phyloP scores from a whole-genome alignment of 768 basidiomycete genomes.

The Nidularia pulvinata region DNA sequence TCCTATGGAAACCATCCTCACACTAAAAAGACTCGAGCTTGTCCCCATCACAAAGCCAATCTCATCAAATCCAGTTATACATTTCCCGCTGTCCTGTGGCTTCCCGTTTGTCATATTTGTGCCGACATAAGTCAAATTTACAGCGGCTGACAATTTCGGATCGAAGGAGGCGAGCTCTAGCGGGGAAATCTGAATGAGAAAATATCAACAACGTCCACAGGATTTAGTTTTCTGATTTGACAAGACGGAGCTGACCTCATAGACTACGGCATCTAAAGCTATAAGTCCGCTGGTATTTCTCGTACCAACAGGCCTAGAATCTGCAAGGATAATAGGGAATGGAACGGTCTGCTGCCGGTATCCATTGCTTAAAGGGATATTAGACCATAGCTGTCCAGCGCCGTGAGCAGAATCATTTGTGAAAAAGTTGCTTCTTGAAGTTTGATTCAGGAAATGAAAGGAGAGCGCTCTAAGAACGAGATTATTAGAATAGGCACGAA shows the following conservation, averaged over 20 bases:
- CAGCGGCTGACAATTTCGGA: background rate
- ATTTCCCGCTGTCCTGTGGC: background rate
- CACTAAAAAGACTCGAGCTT: background rate
- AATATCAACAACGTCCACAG: background rate
- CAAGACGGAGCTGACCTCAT: background rate
- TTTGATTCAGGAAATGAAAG: background rate
- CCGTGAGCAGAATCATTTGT: background rate
- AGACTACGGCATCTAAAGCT: background rate
- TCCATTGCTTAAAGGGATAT: background rate
- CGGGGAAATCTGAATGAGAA: background rate
- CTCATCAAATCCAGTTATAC: background rate
- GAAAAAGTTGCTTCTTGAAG: background rate
- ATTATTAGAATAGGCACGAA: background rate
- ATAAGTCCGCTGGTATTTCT: background rate
- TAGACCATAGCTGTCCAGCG: background rate
- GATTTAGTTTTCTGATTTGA: background rate
- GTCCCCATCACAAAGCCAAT: background rate
- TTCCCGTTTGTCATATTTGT: background rate
- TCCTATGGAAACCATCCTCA: background rate
- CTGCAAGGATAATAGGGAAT: background rate
- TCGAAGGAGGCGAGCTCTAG: background rate
- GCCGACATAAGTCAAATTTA: background rate
- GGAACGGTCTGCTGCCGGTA: background rate
- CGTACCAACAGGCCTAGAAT: background rate
- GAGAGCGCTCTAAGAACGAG: background rate